These are phyloP conservation scores for Phytophthora fragariaefolia DNA, from an alignment of 352 stramenopile genomes.

Conservation along the genomic window DNA sequence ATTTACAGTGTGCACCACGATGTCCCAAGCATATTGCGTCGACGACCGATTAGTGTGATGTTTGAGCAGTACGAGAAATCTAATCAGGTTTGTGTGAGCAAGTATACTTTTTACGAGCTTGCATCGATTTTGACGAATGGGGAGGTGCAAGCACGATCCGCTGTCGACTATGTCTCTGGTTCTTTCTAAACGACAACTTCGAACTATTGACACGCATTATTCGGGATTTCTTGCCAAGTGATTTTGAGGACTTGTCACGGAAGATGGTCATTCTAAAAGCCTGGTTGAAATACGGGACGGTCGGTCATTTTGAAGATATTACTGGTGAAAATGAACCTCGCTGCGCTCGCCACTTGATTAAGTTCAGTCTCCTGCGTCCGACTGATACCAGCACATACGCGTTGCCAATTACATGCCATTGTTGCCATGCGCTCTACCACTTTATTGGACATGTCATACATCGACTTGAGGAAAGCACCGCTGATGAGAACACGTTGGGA, in stretches of 20 bases:
- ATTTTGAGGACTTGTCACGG: neutral
- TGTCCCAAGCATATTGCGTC: conserved; percentile 2
- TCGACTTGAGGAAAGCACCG: neutral
- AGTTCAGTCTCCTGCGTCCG: neutral
- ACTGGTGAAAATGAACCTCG: neutral
- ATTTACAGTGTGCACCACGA: neutral
- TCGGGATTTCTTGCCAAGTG: conserved; percentile 4
- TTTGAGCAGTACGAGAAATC: conserved; percentile 5
- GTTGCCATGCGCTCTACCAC: neutral
- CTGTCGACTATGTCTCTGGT: conserved; percentile 13
- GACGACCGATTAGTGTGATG: conserved; percentile 7
- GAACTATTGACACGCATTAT: neutral
- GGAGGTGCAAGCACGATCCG: conserved; percentile 1
- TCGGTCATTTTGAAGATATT: conserved; percentile 1
- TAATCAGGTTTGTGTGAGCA: neutral
- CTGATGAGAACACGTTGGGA: neutral
- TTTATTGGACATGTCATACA: neutral
- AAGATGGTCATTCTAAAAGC: conserved; percentile 1
- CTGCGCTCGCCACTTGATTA: neutral
- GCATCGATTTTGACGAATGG: conserved; percentile 11
- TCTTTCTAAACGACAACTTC: conserved; percentile 16
- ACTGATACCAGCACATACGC: neutral
- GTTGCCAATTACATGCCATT: neutral
- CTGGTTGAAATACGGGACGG: conserved; percentile 4
- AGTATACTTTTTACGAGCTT: neutral